Evolutionary conservation across 2,329 filamentous ascomycete species (phyloP), one percentile per base, ranked within the genome.

Genomic region (Aspergillus novofumigatus): DNA sequence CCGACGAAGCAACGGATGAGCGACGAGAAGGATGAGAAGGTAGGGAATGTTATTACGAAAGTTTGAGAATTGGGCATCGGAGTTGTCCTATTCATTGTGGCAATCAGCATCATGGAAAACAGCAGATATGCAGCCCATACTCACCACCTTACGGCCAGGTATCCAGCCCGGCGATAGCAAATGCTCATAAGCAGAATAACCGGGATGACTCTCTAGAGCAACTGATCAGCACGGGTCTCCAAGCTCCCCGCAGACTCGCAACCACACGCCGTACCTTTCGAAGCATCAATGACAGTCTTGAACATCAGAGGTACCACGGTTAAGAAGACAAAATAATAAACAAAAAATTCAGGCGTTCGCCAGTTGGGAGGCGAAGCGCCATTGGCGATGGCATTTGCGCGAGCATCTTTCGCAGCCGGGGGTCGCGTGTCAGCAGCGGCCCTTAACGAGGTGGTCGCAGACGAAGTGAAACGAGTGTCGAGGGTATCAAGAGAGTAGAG

Each of bases 1-100:
- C 61, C 81, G 86, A 61, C 94, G 87, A 57, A 93, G 76, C 3
- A 96, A 71, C 1, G 92, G 93, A 72, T 99, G 94, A 47, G 92
- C 74, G 26, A 90, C 64, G 14, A 97, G 77, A 5, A 97, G 83
- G 9, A 86, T 64, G 8, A 84, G 80, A 73, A 97, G 86, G 71
- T 89, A 91, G 2, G 91, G 92, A 41, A 97, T 81, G 69, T 97
- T 97, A 60, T 83, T 79, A 63, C 95, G 87, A 70, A 99, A 97
- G 41, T 85, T 86, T 57, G 82, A 80, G 75, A 97, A 99, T 74
- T 99, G 94, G 32, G 83, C 75, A 76, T 99, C 94, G 42, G 92
- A 94, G 61, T 92, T 86, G 76, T 99, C 94, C 88, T 92, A 61
- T 47, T 3, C 55, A 57, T 65, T 51, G 68, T 58, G 59, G 54